A percentile compares a stretch with the other conserved stretches of the same genome.
Evolutionary conservation across 2,329 filamentous ascomycete species (phyloP).

Genomic region (Lecanoromycetidae sp.): DNA sequence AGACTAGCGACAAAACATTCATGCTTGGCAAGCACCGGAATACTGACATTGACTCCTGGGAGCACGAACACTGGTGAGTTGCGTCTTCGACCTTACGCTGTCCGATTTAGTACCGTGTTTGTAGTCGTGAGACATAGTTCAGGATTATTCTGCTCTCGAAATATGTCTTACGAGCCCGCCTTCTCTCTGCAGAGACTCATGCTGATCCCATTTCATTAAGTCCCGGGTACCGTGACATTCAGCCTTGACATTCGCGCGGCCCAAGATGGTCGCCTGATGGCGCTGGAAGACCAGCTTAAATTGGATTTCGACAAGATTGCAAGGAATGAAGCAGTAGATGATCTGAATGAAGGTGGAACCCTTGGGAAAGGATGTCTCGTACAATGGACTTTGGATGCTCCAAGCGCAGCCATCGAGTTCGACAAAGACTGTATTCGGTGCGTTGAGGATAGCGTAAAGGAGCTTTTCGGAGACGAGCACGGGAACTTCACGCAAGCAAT

Average conservation of each 20-base stretch:
- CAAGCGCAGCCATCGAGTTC: slow-evolving; percentile 49
- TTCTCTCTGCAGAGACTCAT: too few relatives aligned
- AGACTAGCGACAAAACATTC: slow-evolving; percentile 47
- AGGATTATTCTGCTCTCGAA: too few relatives aligned
- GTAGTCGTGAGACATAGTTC: too few relatives aligned
- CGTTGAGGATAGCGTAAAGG: slow-evolving; percentile 47
- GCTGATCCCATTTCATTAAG: too few relatives aligned
- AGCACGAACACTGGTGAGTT: slow-evolving; percentile 70
- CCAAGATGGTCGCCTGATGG: slow-evolving; percentile 43
- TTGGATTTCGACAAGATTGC: slow-evolving; percentile 50
- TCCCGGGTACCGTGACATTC: slow-evolving; percentile 56
- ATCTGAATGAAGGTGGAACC: slow-evolving; percentile 8
- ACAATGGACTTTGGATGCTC: slow-evolving; percentile 17
- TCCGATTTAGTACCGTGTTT: too few relatives aligned
- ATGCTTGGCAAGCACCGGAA: slow-evolving; percentile 58
- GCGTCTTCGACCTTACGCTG: too few relatives aligned
- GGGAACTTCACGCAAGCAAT: slow-evolving; percentile 38
- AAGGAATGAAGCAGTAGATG: slow-evolving; percentile 44
- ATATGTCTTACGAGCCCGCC: too few relatives aligned
- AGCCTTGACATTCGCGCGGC: slow-evolving; percentile 55
- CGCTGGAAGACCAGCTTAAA: slow-evolving; percentile 46
- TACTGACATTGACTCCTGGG: slow-evolving; percentile 53
- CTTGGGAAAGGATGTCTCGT: slow-evolving; percentile 13
- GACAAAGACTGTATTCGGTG: slow-evolving; percentile 54
- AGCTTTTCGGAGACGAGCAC: slow-evolving; percentile 43